Percentiles rank a stretch among this genome's conserved stretches.
Conservation (phyloP, 2,329 filamentous ascomycete species). For the Ustilaginoidea virens region DNA sequence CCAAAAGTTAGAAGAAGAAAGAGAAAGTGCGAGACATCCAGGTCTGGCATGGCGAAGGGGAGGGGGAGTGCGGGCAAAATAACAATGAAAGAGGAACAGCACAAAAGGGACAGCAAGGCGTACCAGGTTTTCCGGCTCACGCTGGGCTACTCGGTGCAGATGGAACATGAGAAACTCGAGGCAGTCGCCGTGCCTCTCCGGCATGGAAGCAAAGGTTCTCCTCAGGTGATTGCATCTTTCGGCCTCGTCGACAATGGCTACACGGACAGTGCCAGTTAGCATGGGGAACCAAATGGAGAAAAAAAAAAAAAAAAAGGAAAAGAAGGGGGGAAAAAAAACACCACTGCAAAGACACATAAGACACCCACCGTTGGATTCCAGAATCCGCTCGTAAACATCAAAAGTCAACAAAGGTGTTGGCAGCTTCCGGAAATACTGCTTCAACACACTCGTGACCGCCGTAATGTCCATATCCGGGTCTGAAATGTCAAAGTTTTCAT, state of each 20-base stretch:
- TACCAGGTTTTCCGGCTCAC: conserved; percentile 73
- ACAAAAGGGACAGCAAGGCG: too few relatives aligned
- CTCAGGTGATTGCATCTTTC: conserved; percentile 59
- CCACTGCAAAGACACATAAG: too few relatives aligned
- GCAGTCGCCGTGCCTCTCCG: conserved; percentile 71
- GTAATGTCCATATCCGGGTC: conserved; percentile 92
- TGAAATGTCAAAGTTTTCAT: conserved; percentile 77
- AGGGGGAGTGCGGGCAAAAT: too few relatives aligned
- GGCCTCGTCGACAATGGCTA: conserved; percentile 47
- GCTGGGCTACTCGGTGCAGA: conserved; percentile 68
- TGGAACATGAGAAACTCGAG: conserved; percentile 93
- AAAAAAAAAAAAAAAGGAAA: too few relatives aligned
- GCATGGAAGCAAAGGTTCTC: conserved; percentile 62
- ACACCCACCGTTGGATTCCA: conserved; percentile 66
- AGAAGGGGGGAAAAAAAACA: too few relatives aligned
- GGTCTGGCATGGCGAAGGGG: too few relatives aligned
- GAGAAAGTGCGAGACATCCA: too few relatives aligned
- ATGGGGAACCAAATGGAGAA: too few relatives aligned
- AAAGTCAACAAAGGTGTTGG: conserved; percentile 82
- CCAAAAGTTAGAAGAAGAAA: too few relatives aligned
- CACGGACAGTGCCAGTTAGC: background rate
- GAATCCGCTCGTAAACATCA: conserved; percentile 76
- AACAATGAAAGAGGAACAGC: too few relatives aligned
- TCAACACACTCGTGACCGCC: conserved; percentile 84
- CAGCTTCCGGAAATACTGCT: conserved; percentile 93